Evolutionary conservation across 441 rosid genomes (phyloP), one percentile per base, ranked within the genome.

Genomic region (Heliophila coronopifolia): DNA sequence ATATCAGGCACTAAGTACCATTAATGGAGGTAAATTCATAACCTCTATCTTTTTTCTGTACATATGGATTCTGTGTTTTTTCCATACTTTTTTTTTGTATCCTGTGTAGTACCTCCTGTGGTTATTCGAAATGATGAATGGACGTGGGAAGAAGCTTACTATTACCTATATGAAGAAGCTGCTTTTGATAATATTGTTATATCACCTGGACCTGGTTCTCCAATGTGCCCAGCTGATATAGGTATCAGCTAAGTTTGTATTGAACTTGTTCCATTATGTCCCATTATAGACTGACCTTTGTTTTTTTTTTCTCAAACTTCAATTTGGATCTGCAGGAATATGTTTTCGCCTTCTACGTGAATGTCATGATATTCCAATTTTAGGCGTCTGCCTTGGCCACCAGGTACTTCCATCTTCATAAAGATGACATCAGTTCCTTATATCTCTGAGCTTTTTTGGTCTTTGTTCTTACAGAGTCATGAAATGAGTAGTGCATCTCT

Each of bases 161-260:
- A 40, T 30, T 75, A 73, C 69, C 62, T 88, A 44, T 81, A 76
- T 60, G 81, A 78, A 71, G 86, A 85, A 44, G 71, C 61, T 44
- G 80, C 86, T 51, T 92, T 87, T 7, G 95, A 92, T 64, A 92
- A 87, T 70, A 68, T 85, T 54, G 96, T 92, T 24, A 83, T 87
- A 55, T 92, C 98, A 30, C 98, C 98, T 57, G 96, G 96, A 51
- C 98, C 96, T 70, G 98, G 98, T 62, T 81, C 95, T 31, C 96
- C 98, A 3, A 54, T 83, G 42, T 78, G 92, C 44, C 70, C 95
- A 2, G 65, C 75, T 39, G 96, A 85, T 76, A 73, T 92, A 61
- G 98, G 96, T 87, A 71, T 42, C 50, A 30, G 9, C 20, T 28
- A 59, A 2, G 37, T 36, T 15, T 9, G 37, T 23, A 7, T 26